Evolutionary conservation across 208 protist genomes (phyloP).

Genomic region (Trypanosoma lewisi): DNA sequence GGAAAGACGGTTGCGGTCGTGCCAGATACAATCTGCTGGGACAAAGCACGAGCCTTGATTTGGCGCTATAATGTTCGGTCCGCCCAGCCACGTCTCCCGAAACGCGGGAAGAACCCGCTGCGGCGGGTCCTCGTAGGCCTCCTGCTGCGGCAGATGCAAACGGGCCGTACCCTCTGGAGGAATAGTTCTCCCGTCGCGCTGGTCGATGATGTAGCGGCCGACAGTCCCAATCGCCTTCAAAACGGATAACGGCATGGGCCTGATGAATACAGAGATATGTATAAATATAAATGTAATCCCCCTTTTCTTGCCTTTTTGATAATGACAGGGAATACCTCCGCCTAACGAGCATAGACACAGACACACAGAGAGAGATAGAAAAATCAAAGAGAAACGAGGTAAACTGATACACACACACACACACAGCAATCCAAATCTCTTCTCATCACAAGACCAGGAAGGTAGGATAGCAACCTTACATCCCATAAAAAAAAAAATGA

Average conservation of each 20-base stretch:
- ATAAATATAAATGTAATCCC: background rate
- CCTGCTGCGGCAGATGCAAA: background rate
- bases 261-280: background rate
- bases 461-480: too few relatives aligned
- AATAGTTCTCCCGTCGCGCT: background rate
- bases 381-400: background rate
- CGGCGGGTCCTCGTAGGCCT: slow-evolving; percentile 10
- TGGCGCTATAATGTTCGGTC: slow-evolving; percentile 20
- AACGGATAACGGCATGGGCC: slow-evolving; percentile 20
- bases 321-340: background rate
- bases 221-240: slow-evolving; percentile 16
- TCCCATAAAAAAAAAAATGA: background rate
- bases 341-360: background rate
- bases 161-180: background rate
- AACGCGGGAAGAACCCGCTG: slow-evolving; percentile 32
- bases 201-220: slow-evolving; percentile 2
- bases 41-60: slow-evolving; percentile 18
- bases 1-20: slow-evolving; percentile 16
- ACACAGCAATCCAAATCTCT: background rate
- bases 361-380: background rate
- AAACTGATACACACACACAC: background rate
- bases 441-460: too few relatives aligned
- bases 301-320: background rate
- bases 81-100: slow-evolving; percentile 29
- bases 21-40: slow-evolving; percentile 15